These are phyloP conservation scores for Solanum hybrid DNA, from an alignment of 305 asterid species.

Conservation along the genomic window DNA sequence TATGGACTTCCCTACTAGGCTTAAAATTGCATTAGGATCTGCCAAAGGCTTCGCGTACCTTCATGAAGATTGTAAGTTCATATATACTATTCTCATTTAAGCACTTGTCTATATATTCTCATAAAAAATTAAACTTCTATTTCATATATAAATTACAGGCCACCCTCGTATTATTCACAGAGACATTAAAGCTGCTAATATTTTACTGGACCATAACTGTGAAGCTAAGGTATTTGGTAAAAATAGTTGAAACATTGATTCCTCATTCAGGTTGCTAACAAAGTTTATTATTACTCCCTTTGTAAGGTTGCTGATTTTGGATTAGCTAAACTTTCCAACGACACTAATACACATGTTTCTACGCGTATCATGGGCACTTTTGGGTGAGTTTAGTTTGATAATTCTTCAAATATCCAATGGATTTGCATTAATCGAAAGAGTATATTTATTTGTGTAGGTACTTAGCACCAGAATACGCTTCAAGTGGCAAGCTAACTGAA, in stretches of 20 bases:
- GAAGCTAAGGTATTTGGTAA: constrained; percentile 50
- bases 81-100: background rate
- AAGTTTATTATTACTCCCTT: background rate
- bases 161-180: constrained; percentile 72
- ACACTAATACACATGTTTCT: constrained; percentile 55
- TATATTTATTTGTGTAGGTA: constrained; percentile 25
- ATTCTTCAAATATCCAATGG: background rate
- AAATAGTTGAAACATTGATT: background rate
- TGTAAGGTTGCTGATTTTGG: constrained; percentile 70
- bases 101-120: background rate
- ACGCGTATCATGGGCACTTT: constrained; percentile 74
- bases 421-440: background rate
- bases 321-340: constrained; percentile 57
- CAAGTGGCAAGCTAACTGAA: constrained; percentile 58
- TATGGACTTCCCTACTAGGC: constrained; percentile 49
- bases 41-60: constrained; percentile 74
- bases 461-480: constrained; percentile 66
- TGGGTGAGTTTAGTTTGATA: constrained; percentile 25
- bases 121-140: background rate
- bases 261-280: background rate
- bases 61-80: constrained; percentile 54
- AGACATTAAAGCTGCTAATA: constrained; percentile 62
- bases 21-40: constrained; percentile 54
- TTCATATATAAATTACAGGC: constrained; percentile 22
- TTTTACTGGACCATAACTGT: constrained; percentile 38